Evolutionary conservation across 2,329 filamentous ascomycete genomes (phyloP).

Genomic region (Botrytis galanthina): DNA sequence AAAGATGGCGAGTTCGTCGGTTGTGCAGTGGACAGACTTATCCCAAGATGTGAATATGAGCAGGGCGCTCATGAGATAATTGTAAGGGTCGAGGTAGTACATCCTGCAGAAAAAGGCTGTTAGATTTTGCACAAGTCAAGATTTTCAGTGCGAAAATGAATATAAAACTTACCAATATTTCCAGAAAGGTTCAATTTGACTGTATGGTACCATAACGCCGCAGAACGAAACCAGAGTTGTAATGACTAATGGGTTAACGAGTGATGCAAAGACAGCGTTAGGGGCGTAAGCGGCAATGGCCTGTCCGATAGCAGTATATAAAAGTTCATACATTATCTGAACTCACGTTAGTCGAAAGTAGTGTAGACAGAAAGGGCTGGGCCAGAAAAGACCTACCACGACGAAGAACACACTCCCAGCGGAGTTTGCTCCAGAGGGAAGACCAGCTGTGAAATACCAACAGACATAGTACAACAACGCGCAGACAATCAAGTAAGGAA

Average conservation of each 20-base stretch:
- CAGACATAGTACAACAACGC: conserved; percentile 48
- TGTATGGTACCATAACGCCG: conserved; percentile 70
- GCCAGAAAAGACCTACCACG: conserved; percentile 39
- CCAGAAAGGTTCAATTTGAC: conserved; percentile 67
- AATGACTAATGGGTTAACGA: conserved; percentile 56
- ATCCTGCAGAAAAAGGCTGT: conserved; percentile 22
- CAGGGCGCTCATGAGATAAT: conserved; percentile 57
- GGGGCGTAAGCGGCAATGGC: conserved; percentile 61
- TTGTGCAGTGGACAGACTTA: conserved; percentile 47
- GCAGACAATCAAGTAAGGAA: conserved; percentile 46
- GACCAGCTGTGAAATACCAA: conserved; percentile 59
- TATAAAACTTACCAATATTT: conserved; percentile 32
- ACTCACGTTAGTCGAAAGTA: neutral
- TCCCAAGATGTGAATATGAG: conserved; percentile 52
- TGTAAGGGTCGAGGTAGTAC: conserved; percentile 60
- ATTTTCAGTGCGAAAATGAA: neutral
- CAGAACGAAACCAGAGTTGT: conserved; percentile 67
- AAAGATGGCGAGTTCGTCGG: conserved; percentile 49
- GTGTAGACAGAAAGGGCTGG: neutral
- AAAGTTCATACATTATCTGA: conserved; percentile 22
- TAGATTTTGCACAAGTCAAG: neutral
- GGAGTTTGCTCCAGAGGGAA: conserved; percentile 44
- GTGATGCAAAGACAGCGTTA: conserved; percentile 57
- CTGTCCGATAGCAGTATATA: conserved; percentile 61
- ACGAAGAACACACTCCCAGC: conserved; percentile 53